Percentiles rank a stretch among this genome's conserved stretches.
phyloP scores from a whole-genome alignment of 768 basidiomycete genomes.

The Crassisporium funariophilum region DNA sequence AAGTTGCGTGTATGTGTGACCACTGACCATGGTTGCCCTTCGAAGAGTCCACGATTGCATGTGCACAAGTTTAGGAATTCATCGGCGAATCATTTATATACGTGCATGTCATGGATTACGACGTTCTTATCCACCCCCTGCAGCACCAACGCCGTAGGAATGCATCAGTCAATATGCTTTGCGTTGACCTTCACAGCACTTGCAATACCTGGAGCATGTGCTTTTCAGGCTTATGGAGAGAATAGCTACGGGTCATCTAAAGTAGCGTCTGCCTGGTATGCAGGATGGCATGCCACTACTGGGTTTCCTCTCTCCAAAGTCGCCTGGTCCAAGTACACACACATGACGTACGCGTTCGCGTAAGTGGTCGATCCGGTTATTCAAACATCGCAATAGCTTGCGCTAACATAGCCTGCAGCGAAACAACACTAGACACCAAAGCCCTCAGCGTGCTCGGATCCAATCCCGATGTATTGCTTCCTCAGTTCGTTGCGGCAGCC shows the following conservation, averaged over 20 bases:
- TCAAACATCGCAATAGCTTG: conserved; percentile 9
- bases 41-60: too few relatives aligned
- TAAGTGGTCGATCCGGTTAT: conserved; percentile 40
- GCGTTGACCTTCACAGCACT: neutral
- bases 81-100: too few relatives aligned
- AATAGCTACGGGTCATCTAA: neutral
- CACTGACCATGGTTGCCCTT: too few relatives aligned
- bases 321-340: conserved; percentile 68
- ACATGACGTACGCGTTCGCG: conserved; percentile 74
- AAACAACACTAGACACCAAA: conserved; percentile 38
- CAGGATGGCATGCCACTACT: conserved; percentile 60
- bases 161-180: too few relatives aligned
- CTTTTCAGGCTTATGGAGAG: neutral
- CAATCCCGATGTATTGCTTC: conserved; percentile 50
- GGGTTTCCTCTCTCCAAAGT: conserved; percentile 55
- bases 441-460: conserved; percentile 43
- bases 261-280: conserved; percentile 64
- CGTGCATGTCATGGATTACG: too few relatives aligned
- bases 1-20: too few relatives aligned
- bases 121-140: too few relatives aligned
- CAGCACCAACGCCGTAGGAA: too few relatives aligned
- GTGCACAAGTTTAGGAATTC: too few relatives aligned
- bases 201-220: neutral
- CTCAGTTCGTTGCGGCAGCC: conserved; percentile 56
- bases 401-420: conserved; percentile 21